Evolutionary conservation across 306 rosid genomes (phyloP), one percentile per base, ranked within the genome.

Genomic region (Alnus rubra): DNA sequence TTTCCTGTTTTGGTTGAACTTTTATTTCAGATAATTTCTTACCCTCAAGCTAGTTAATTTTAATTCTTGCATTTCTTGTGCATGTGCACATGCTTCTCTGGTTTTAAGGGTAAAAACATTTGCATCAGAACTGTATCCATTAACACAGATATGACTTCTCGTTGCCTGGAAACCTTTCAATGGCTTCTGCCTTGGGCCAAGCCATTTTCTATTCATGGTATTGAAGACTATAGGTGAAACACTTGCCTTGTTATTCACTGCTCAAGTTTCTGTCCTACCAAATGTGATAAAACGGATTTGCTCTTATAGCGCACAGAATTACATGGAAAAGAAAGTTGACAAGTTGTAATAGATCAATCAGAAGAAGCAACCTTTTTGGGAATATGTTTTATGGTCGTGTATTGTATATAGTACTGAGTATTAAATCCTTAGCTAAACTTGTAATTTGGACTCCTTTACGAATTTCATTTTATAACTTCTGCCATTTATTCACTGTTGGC

Each of bases 391-490:
- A 31, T 12, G 68, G 68, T 31, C 30, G n/a, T 31, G 16, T 64
- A 67, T 39, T 49, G 50, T 12, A 39, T 42, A 44, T 67, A n/a
- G 44, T 51, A 18, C 51, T 23, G 18, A 67, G 72, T 39, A 37
- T 67, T 13, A 67, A 42, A 42, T 39, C 50, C 28, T 42, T 3
- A 42, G 30, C 31, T 42, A 42, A 67, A n/a, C 12, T 31, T 16
- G 33, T 23, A 9, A 67, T 42, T 18, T 42, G 51, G 50, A 67
- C 42, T 8, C 2, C 31, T 18, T 13, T 42, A 18, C 6, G 7
- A n/a, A 18, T 42, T 55, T 10, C 44, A 64, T 64, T 67, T 63
- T 67, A 67, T 9, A 56, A 52, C 63, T 69, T 56, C 58, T 35
- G 18, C 28, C 44, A 3, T 72, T 75, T 53, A 58, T 35, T 74